Conservation (phyloP, 345 rosid genomes). For the Laguncularia racemosa region DNA sequence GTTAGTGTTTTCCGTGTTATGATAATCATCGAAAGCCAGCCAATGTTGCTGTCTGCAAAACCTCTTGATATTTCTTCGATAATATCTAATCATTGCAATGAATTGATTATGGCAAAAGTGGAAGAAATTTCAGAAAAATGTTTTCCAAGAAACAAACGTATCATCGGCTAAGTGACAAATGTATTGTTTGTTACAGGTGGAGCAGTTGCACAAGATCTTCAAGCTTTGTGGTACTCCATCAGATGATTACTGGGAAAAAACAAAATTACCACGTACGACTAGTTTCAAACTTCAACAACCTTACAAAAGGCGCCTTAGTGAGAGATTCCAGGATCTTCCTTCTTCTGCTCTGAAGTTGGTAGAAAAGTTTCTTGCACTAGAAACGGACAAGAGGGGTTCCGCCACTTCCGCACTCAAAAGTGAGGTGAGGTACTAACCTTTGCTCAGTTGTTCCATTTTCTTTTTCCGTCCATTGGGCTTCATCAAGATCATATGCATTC, state of each 20-base stretch:
- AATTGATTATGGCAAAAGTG: no score
- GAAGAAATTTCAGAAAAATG: no score
- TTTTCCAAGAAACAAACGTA: no score
- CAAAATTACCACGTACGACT: conserved; percentile 58
- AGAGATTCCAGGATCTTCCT: conserved; percentile 51
- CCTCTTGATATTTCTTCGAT: no score
- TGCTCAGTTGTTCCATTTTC: background rate
- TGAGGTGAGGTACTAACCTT: conserved; percentile 31
- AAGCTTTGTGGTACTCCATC: conserved; percentile 92
- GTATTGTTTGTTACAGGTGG: conserved; percentile 48
- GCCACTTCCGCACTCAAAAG: conserved; percentile 48
- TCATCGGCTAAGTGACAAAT: no score
- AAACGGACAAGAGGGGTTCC: conserved; percentile 61
- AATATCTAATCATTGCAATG: no score
- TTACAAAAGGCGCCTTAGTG: conserved; percentile 47
- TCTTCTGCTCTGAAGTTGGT: conserved; percentile 45
- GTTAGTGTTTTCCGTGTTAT: no score
- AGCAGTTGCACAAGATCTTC: conserved; percentile 92
- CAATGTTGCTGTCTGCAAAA: no score
- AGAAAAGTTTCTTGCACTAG: conserved; percentile 63
- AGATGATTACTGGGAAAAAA: conserved; percentile 70
- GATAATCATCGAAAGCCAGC: no score
- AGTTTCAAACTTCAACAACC: conserved; percentile 69
- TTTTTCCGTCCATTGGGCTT: no score
- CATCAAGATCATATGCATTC: no score